phyloP scores from a whole-genome alignment of 2,329 filamentous ascomycete genomes.

The Fusarium pininemorale region DNA sequence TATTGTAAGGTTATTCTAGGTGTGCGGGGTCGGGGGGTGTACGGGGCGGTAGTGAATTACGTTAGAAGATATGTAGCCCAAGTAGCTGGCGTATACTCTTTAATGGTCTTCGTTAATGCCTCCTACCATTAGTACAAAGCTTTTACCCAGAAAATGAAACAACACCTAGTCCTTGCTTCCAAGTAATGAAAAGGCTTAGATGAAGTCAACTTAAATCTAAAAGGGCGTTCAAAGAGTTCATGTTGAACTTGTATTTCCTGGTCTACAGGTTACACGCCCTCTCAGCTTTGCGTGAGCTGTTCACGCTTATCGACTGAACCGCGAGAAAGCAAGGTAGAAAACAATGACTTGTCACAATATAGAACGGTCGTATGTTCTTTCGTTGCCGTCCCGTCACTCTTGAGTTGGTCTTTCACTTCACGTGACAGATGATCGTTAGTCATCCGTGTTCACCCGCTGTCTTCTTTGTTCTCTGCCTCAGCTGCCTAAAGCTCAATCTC shows the following conservation, averaged over 20 bases:
- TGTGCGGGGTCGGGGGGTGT: no score
- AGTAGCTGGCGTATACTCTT: accelerated
- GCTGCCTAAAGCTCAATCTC: neutral
- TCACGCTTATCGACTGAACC: accelerated
- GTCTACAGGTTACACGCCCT: no score
- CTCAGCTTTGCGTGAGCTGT: neutral
- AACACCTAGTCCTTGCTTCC: no score
- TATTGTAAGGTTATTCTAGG: no score
- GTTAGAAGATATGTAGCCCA: no score
- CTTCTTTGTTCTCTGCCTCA: neutral
- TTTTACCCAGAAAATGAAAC: no score
- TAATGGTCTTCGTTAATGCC: no score
- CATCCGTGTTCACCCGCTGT: neutral
- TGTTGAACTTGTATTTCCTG: neutral
- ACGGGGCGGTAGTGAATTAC: no score
- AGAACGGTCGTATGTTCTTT: neutral
- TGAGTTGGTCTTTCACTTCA: accelerated
- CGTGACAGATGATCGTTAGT: neutral
- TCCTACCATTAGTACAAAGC: no score
- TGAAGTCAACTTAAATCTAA: no score
- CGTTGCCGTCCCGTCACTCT: accelerated
- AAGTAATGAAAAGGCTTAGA: no score
- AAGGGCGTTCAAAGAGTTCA: no score
- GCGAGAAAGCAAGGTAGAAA: neutral
- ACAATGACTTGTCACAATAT: neutral